Evolutionary conservation across 2,329 filamentous ascomycete species (phyloP).

Genomic region (Ophiostoma piceae): DNA sequence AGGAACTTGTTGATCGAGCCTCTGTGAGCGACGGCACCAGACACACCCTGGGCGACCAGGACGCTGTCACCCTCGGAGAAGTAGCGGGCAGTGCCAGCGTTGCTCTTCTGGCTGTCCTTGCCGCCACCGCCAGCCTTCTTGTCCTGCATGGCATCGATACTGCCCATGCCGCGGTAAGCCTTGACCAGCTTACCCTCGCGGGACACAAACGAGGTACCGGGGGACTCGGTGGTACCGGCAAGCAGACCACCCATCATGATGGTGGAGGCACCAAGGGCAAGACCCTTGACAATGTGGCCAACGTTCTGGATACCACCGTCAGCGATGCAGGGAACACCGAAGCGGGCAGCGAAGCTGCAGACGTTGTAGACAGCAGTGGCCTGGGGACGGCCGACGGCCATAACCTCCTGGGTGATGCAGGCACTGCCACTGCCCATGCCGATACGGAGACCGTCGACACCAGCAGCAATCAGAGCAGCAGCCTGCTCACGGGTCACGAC

Average conservation of each 20-base stretch:
- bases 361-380: conserved; percentile 90
- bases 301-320: conserved; percentile 98
- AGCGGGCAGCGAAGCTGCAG: conserved; percentile 79
- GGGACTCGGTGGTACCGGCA: conserved; percentile 94
- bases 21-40: conserved; percentile 74
- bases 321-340: conserved; percentile 95
- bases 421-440: conserved; percentile 98
- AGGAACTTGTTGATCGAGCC: conserved; percentile 90
- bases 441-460: conserved; percentile 93
- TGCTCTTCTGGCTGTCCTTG: conserved; percentile 71
- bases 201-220: conserved; percentile 92
- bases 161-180: conserved; percentile 98
- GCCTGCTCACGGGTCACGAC: conserved; percentile 97
- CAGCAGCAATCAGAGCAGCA: conserved; percentile 82
- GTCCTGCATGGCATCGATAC: conserved; percentile 98
- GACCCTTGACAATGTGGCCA: conserved; percentile 97
- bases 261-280: conserved; percentile 86
- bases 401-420: conserved; percentile 99
- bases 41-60: conserved; percentile 93
- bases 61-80: conserved; percentile 96
- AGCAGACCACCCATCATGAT: conserved; percentile 99
- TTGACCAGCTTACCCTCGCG: conserved; percentile 97
- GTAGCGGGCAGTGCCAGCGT: conserved; percentile 94
- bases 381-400: conserved; percentile 96
- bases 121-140: conserved; percentile 80